Conservation (phyloP, 306 rosid genomes). For the Quercus alba region DNA sequence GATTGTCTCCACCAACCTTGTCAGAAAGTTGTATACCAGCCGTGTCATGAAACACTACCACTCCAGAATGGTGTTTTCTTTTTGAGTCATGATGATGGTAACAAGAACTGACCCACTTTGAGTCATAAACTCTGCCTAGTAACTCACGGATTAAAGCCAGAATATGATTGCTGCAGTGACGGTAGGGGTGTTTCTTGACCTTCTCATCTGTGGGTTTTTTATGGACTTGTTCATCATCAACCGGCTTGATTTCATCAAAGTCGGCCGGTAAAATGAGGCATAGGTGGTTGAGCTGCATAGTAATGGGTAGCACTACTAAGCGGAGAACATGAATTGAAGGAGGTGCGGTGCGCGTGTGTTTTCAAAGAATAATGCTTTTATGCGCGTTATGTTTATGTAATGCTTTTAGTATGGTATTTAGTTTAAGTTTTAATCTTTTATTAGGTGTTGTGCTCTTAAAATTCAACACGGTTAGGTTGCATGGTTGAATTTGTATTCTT, state of each 20-base stretch:
- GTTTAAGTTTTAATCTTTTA: background rate
- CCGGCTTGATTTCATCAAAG: conserved; percentile 39
- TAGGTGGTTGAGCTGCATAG: conserved; percentile 52
- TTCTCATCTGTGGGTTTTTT: conserved; percentile 28
- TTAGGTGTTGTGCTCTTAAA: conserved; percentile 12
- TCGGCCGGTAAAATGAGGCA: conserved; percentile 64
- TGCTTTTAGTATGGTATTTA: background rate
- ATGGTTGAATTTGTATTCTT: conserved; percentile 38
- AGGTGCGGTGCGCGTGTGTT: background rate
- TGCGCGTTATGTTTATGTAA: background rate
- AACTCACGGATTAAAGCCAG: conserved; percentile 43
- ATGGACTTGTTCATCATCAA: conserved; percentile 13
- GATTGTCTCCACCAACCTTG: conserved; percentile 67
- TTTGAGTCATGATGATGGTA: background rate
- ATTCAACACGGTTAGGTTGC: conserved; percentile 55
- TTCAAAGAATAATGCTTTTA: background rate
- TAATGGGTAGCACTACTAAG: background rate
- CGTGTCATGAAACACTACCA: conserved; percentile 56
- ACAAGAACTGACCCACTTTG: conserved; percentile 33
- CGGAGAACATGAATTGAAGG: conserved; percentile 34
- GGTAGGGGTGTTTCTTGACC: conserved; percentile 5
- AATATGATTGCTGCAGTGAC: conserved; percentile 46
- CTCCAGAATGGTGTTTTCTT: conserved; percentile 20
- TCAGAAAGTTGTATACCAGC: conserved; percentile 71
- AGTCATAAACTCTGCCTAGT: conserved; percentile 31